Conservation (phyloP, 108 stramenopile genomes). For the Fragilariopsis cylindrus region DNA sequence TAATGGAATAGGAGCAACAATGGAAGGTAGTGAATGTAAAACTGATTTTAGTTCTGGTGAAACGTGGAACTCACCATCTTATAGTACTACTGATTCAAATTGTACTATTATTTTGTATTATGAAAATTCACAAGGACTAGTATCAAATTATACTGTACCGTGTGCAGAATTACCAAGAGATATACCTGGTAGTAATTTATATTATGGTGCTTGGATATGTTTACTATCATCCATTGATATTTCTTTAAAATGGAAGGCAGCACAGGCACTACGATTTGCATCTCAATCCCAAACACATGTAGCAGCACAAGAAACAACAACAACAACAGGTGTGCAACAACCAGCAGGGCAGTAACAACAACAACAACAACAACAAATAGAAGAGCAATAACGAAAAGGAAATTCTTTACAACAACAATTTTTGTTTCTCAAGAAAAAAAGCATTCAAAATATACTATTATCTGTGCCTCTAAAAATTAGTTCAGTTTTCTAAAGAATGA, state of each 20-base stretch:
- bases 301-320: slow-evolving; percentile 23
- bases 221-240: slow-evolving; percentile 51
- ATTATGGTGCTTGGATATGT: slow-evolving; percentile 52
- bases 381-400: too few relatives aligned
- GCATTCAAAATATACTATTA: too few relatives aligned
- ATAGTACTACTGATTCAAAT: neutral
- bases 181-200: slow-evolving; percentile 68
- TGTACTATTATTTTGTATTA: neutral
- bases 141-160: neutral
- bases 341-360: neutral
- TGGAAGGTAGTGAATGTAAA: slow-evolving; percentile 16
- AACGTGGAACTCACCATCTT: neutral
- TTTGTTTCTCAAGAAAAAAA: too few relatives aligned
- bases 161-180: neutral
- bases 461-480: too few relatives aligned
- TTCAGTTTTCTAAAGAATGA: too few relatives aligned
- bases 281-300: slow-evolving; percentile 25
- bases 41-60: neutral
- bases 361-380: too few relatives aligned
- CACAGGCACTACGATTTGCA: slow-evolving; percentile 69
- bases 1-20: slow-evolving; percentile 17
- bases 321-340: neutral
- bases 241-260: slow-evolving; percentile 71
- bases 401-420: too few relatives aligned
- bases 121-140: neutral